A percentile compares a stretch with the other conserved stretches of the same genome.
Conservation (phyloP, 2,329 filamentous ascomycete species). For the Alternaria sp. region DNA sequence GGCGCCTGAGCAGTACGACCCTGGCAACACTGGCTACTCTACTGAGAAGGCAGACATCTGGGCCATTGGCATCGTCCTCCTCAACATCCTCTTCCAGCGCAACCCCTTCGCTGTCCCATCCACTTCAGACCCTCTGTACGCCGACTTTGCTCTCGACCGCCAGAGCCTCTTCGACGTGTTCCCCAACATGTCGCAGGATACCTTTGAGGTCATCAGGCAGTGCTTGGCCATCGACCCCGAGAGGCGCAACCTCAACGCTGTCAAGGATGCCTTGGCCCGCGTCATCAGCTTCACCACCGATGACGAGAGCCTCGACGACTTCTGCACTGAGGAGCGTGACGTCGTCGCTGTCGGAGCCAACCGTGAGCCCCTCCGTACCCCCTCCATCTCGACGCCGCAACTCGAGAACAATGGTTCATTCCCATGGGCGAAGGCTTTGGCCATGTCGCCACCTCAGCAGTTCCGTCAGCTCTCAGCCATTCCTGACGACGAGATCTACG, state of each 20-base stretch:
- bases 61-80: constrained; percentile 94
- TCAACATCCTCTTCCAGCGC: constrained; percentile 95
- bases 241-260: constrained; percentile 81
- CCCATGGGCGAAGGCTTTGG: constrained; percentile 92
- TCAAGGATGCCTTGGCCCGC: constrained; percentile 78
- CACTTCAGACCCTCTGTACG: constrained; percentile 87
- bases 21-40: constrained; percentile 84
- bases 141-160: constrained; percentile 91
- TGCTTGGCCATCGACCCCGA: constrained; percentile 90
- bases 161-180: constrained; percentile 98
- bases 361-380: constrained; percentile 92
- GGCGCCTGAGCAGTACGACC: constrained; percentile 98
- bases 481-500: constrained; percentile 76
- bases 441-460: constrained; percentile 73
- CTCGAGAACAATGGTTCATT: constrained; percentile 79
- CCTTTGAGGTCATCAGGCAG: constrained; percentile 89
- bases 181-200: constrained; percentile 97
- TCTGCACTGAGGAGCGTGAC: constrained; percentile 82
- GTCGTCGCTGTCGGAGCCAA: constrained; percentile 81
- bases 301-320: constrained; percentile 90
- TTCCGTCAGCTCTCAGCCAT: constrained; percentile 87
- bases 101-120: constrained; percentile 95
- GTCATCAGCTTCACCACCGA: constrained; percentile 92
- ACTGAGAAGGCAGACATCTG: constrained; percentile 94
- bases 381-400: constrained; percentile 88